Conservation (phyloP, 345 rosid species). For the Eucalyptus rudis region DNA sequence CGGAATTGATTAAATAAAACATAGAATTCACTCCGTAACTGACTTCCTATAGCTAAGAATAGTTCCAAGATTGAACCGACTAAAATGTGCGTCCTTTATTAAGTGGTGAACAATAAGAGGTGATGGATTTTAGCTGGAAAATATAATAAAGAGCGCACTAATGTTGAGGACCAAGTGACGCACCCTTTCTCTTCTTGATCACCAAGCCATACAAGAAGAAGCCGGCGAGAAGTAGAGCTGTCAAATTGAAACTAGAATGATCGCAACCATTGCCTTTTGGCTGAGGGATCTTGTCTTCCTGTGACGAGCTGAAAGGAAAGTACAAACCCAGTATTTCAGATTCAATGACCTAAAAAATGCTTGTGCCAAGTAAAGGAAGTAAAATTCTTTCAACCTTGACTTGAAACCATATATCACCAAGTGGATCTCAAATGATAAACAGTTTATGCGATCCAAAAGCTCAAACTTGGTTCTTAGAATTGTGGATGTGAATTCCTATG, state of each 20-base stretch:
- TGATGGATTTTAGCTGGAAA: background rate
- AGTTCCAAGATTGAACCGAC: background rate
- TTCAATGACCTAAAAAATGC: background rate
- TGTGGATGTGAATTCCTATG: background rate
- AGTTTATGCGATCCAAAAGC: background rate
- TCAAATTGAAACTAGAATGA: background rate
- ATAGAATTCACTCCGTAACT: background rate
- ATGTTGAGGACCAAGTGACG: background rate
- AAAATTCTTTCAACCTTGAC: background rate
- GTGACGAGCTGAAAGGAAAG: background rate
- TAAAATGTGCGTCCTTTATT: background rate
- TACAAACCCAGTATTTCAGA: background rate
- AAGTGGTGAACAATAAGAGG: background rate
- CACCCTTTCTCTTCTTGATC: background rate
- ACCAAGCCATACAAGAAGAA: background rate
- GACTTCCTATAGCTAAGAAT: background rate
- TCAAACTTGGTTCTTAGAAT: background rate
- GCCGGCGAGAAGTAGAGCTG: background rate
- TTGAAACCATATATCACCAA: background rate
- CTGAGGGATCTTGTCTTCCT: background rate
- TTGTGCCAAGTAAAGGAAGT: background rate
- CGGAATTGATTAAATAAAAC: background rate
- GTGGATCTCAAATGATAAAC: background rate
- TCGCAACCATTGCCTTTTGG: background rate
- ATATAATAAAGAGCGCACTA: background rate